Evolutionary conservation across 2,329 filamentous ascomycete species (phyloP), one percentile per base, ranked within the genome.

Genomic region (Xylariaceae sp.): DNA sequence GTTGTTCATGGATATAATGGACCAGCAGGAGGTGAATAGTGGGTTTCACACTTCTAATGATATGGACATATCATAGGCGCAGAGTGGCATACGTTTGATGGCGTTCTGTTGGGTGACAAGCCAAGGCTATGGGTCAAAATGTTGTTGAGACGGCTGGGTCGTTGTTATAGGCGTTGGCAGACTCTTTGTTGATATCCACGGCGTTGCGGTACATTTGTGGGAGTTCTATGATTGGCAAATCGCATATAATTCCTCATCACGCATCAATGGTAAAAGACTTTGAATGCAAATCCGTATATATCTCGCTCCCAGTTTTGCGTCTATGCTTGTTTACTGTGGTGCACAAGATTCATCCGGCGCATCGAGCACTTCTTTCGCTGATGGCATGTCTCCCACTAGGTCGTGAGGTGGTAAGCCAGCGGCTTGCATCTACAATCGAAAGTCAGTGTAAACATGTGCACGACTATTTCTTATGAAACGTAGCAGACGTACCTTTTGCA

Each of bases 381-480:
- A 88, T 50, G 86, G 85, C 82, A 96, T 88, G 67, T 96, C 90
- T 50, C 92, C 93, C 14, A 99, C 88, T 16, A 99, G 76, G 69
- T 97, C 94, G 36, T 89, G 80, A 1, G 94, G 94, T 42, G 94
- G 94, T 17, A 89, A 91, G 10, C 94, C 94, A 55, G 88, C 88
- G 47, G 87, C 87, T 92, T 99, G 94, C 94, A 99, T 99, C 93
- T 97, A 65, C 52, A 49, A 51, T 22, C 43, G 36, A 7, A 31
- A 38, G 50, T 66, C 45, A 66, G 52, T 33, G 44, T 47, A 34
- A 40, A 28, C 4, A 5, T 10, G 11, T 6, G 38, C 14, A 45
- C 10, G 11, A 33, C 14, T 18, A 14, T 17, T 13, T n/a, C 10
- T 5, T 19, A 7, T 18, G 34, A 28, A 4, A 28, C 7, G 7